Evolutionary conservation across 306 rosid genomes (phyloP).

Genomic region (Acmispon strigosus): DNA sequence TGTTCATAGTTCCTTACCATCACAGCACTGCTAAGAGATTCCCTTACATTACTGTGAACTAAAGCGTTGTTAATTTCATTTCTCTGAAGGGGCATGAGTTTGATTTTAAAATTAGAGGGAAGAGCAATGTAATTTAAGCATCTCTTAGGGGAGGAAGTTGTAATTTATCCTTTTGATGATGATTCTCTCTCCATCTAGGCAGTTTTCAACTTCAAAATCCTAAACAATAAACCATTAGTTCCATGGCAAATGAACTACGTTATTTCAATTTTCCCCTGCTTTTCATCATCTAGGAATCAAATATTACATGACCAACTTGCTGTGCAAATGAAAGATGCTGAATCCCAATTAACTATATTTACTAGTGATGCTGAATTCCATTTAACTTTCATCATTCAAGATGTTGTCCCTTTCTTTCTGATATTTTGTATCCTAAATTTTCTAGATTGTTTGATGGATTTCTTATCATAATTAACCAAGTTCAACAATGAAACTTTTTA

Average conservation of each 20-base stretch:
- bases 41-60: not conserved
- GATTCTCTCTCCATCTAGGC: not conserved
- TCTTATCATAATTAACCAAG: too few species aligned
- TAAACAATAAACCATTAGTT: not conserved
- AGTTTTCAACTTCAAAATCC: not conserved
- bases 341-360: too few species aligned
- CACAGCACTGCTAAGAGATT: not conserved
- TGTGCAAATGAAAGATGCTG: too few species aligned
- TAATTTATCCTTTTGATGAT: not conserved
- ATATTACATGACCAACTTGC: not conserved
- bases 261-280: not conserved
- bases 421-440: too few species aligned
- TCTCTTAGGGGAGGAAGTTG: too few species aligned
- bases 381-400: too few species aligned
- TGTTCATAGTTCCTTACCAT: not conserved
- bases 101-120: not conserved
- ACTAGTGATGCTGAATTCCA: too few species aligned
- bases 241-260: not conserved
- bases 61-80: not conserved
- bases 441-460: too few species aligned
- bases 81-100: not conserved
- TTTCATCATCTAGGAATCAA: not conserved
- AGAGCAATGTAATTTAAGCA: not conserved
- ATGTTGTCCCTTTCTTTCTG: too few species aligned
- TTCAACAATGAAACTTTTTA: too few species aligned